These are phyloP conservation scores for Trichoderma koningiopsis DNA, from an alignment of 2,329 filamentous ascomycete genomes.

Conservation along the genomic window DNA sequence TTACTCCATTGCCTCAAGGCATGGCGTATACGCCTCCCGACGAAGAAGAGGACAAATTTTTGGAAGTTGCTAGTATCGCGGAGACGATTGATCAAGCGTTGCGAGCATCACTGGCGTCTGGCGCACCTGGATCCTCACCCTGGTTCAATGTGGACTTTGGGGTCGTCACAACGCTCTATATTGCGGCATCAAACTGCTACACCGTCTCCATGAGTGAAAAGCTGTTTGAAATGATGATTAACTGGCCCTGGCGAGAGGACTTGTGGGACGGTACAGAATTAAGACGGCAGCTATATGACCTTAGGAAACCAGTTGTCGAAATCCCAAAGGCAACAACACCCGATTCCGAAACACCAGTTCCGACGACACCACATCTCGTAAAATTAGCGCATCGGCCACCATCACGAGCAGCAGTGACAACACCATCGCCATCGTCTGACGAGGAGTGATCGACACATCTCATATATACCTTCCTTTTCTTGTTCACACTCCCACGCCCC, in stretches of 20 bases:
- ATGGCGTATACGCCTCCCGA: constrained; percentile 10
- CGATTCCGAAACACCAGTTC: constrained; percentile 16
- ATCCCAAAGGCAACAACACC: constrained; percentile 9
- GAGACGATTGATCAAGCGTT: constrained; percentile 14
- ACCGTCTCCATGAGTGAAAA: constrained; percentile 21
- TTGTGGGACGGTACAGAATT: constrained; percentile 31
- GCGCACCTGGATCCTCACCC: not conserved
- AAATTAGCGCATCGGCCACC: constrained; percentile 18
- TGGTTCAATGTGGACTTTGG: constrained; percentile 28
- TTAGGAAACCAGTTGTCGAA: constrained; percentile 17
- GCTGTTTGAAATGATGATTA: constrained; percentile 24
- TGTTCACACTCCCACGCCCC: not conserved
- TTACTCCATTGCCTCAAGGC: not conserved
- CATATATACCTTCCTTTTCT: not conserved
- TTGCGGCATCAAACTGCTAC: constrained; percentile 23
- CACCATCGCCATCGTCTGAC: not conserved
- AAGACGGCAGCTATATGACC: constrained; percentile 22
- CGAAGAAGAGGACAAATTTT: constrained; percentile 19
- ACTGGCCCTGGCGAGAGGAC: constrained; percentile 28
- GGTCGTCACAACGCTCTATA: constrained; percentile 28
- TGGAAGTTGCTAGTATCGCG: constrained; percentile 25
- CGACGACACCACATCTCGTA: constrained; percentile 13
- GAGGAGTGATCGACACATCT: not conserved
- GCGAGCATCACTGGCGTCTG: not conserved
- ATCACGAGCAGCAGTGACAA: not conserved